Base-by-base conservation (phyloP, 306 rosid species). In the Inga oerstediana region DNA sequence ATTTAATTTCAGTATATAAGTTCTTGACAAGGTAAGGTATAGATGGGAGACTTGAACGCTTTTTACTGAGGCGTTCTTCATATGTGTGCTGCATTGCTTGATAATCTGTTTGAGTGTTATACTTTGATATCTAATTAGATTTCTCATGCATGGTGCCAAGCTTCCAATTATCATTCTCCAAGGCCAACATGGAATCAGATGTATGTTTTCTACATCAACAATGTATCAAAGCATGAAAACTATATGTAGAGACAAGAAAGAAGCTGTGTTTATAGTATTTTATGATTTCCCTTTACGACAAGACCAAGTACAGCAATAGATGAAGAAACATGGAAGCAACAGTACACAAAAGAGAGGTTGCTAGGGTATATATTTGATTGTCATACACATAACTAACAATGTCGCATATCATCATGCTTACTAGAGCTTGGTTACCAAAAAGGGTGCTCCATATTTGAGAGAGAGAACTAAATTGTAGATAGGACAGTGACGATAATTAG, bases 1-100 rank as follows among this genome's bases (percentile, higher is more conserved):
- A 45, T 81, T 83, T 73, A 65, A 75, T 64, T 80, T 83, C 54
- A 74, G 87, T 83, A 83, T 79, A 83, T 75, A 81, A 74, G 86
- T 78, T 77, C 30, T 74, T 83, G 80, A 74, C 84, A 44, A 6
- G 80, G 85, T 83, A 51, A 6, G 82, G 85, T 83, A 75, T 83
- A 81, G 78, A 70, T 83, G 89, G 81, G 71, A 67, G 51, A 72
- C 81, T 56, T 62, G 34, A 35, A 78, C 48, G 72, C 79, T 64
- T 78, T 39, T 61, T 52, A 54, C 32, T 65, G 76, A 69, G 48
- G 65, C 79, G 79, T 80, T 20, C 24, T 76, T 82, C 75, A 22
- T 61, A 20, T 83, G 76, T 77, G 79, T 45, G 2, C 76, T 14
- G 8, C 35, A 14, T 5, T 44, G 74, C 37, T 59, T 48, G 32